A percentile compares a stretch with the other conserved stretches of the same genome.
phyloP scores from a whole-genome alignment of 306 rosid genomes.

The Quercus variabilis region DNA sequence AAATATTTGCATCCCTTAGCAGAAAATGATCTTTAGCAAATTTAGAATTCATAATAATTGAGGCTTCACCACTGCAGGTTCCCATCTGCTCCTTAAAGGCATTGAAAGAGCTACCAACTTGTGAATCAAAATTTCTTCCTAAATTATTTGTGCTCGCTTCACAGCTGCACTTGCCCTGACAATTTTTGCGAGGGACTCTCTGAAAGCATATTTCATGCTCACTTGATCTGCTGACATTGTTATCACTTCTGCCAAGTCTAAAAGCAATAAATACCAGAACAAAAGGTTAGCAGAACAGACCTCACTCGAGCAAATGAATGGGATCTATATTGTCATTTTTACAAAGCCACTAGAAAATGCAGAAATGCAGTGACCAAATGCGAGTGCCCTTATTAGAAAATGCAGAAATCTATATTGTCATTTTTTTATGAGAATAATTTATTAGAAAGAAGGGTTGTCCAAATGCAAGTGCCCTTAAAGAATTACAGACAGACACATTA shows the following conservation, averaged over 20 bases:
- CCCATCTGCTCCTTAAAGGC: slow-evolving; percentile 23
- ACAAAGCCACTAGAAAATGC: background rate
- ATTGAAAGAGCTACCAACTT: slow-evolving; percentile 26
- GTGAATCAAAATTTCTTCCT: slow-evolving; percentile 28
- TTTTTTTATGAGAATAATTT: too few relatives aligned
- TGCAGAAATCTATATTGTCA: too few relatives aligned
- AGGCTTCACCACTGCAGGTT: slow-evolving; percentile 26
- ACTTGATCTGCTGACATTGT: slow-evolving; percentile 26
- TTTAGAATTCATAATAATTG: slow-evolving; percentile 27
- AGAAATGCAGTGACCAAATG: background rate
- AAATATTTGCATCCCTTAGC: slow-evolving; percentile 16
- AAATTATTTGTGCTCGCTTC: slow-evolving; percentile 23
- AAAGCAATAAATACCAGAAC: slow-evolving; percentile 17
- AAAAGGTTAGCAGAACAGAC: slow-evolving; percentile 6
- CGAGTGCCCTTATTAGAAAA: too few relatives aligned
- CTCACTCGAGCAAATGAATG: background rate
- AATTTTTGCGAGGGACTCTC: slow-evolving; percentile 27
- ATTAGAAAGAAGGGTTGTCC: too few relatives aligned
- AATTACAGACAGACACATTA: background rate
- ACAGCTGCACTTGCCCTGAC: slow-evolving; percentile 24
- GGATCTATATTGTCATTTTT: slow-evolving; percentile 1
- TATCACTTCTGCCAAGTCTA: slow-evolving; percentile 38
- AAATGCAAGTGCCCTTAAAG: too few relatives aligned
- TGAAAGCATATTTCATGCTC: slow-evolving; percentile 33
- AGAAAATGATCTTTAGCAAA: slow-evolving; percentile 25